A percentile compares a stretch with the other conserved stretches of the same genome.
phyloP scores from a whole-genome alignment of 2,329 filamentous ascomycete genomes.

The Ustulina deusta region DNA sequence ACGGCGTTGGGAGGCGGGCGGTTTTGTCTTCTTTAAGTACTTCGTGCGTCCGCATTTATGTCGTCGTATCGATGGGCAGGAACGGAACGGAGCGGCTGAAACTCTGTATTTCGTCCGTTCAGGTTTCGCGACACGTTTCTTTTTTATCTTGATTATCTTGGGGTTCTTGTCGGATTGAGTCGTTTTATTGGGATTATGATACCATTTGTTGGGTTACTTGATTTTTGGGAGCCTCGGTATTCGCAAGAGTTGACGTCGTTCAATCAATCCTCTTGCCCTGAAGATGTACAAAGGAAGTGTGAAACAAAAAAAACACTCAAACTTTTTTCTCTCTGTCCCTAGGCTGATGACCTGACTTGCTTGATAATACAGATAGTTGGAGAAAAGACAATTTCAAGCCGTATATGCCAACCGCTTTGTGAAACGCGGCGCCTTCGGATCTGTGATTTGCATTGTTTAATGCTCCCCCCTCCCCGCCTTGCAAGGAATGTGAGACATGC shows the following conservation, averaged over 20 bases:
- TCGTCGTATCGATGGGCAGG: slow-evolving; percentile 2
- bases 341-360: not conserved
- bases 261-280: not conserved
- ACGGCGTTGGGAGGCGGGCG: slow-evolving; percentile 31
- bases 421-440: not conserved
- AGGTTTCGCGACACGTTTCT: slow-evolving; percentile 6
- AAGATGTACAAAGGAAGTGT: not conserved
- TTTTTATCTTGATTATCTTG: slow-evolving; percentile 8
- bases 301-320: not conserved
- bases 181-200: slow-evolving; percentile 34
- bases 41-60: slow-evolving; percentile 6
- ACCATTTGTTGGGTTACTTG: slow-evolving; percentile 34
- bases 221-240: not conserved
- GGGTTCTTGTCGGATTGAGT: slow-evolving; percentile 5
- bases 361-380: not conserved
- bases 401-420: not conserved
- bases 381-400: slow-evolving; percentile 2
- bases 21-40: slow-evolving; percentile 12
- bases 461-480: not conserved
- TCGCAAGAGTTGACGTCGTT: slow-evolving; percentile 7
- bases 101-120: not conserved
- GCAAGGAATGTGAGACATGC: slow-evolving; percentile 6
- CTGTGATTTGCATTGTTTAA: not conserved
- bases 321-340: not conserved
- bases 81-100: slow-evolving; percentile 3